These are phyloP conservation scores for Hemerocallis citrina DNA, from an alignment of 106 monocot genomes.

Conservation along the genomic window DNA sequence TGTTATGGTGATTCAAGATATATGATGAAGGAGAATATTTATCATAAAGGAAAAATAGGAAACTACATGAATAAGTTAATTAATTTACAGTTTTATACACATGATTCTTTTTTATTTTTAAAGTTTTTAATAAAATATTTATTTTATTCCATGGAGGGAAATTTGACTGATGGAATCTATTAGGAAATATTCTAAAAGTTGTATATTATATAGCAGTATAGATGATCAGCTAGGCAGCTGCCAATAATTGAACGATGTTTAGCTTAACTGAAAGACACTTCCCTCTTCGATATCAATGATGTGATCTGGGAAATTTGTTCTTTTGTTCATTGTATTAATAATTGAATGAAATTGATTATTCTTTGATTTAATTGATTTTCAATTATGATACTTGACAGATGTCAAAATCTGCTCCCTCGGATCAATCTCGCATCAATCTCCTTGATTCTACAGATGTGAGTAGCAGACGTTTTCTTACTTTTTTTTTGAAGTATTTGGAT, in stretches of 20 bases:
- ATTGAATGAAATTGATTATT: background rate
- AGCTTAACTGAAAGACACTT: background rate
- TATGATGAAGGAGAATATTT: too few relatives aligned
- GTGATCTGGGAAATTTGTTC: background rate
- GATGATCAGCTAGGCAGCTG: too few relatives aligned
- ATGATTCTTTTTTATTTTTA: too few relatives aligned
- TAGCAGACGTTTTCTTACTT: slow-evolving; percentile 1
- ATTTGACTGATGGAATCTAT: too few relatives aligned
- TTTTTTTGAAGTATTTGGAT: background rate
- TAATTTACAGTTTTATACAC: too few relatives aligned
- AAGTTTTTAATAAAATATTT: too few relatives aligned
- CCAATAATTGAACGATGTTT: background rate
- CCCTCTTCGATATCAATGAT: background rate
- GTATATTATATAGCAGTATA: too few relatives aligned
- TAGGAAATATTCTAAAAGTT: too few relatives aligned
- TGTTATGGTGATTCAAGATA: too few relatives aligned
- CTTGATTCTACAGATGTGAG: slow-evolving; percentile 98
- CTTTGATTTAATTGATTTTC: slow-evolving; percentile 1
- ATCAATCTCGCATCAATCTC: slow-evolving; percentile 92
- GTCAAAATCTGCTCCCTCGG: slow-evolving; percentile 95
- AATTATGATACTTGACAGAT: slow-evolving; percentile 42
- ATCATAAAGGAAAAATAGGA: too few relatives aligned
- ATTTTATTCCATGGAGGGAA: too few relatives aligned
- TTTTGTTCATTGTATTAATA: background rate
- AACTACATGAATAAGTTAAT: too few relatives aligned